These are phyloP conservation scores for Xylaria bambusicola DNA, from an alignment of 495 filamentous ascomycete genomes.

Conservation along the genomic window DNA sequence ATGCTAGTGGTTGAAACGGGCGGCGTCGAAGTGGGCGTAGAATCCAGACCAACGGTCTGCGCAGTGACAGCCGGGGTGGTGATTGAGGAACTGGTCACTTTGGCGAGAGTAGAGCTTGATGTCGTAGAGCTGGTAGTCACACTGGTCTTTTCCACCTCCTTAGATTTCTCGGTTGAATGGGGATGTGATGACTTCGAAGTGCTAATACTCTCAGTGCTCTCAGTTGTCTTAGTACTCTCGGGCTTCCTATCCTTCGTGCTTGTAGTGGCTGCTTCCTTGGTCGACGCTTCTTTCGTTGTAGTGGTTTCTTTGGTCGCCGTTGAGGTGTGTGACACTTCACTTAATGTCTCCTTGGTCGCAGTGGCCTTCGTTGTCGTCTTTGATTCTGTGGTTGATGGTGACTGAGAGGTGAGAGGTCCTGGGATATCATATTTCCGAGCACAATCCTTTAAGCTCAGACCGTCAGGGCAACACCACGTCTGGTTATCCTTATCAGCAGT, in stretches of 20 bases:
- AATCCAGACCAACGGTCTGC: conserved; percentile 9
- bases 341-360: background rate
- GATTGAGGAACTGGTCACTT: background rate
- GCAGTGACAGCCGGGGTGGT: background rate
- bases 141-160: background rate
- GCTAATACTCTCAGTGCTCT: conserved; percentile 21
- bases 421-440: conserved; percentile 41
- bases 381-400: conserved; percentile 25
- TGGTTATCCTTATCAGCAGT: conserved; percentile 37
- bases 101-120: conserved; percentile 3
- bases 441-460: conserved; percentile 43
- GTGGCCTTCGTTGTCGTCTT: conserved; percentile 24
- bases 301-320: conserved; percentile 15
- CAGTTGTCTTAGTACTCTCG: conserved; percentile 8
- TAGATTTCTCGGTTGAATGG: conserved; percentile 4
- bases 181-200: background rate
- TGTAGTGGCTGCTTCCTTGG: conserved; percentile 20
- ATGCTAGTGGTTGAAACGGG: conserved; percentile 21
- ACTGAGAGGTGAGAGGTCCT: conserved; percentile 42
- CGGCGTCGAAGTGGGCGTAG: conserved; percentile 13
- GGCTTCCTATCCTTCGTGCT: conserved; percentile 23
- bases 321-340: background rate
- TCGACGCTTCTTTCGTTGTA: background rate
- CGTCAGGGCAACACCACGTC: conserved; percentile 52
- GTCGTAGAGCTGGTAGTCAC: background rate